These are phyloP conservation scores for Leishmania mexicana DNA, from an alignment of 208 protist genomes.

Conservation along the genomic window DNA sequence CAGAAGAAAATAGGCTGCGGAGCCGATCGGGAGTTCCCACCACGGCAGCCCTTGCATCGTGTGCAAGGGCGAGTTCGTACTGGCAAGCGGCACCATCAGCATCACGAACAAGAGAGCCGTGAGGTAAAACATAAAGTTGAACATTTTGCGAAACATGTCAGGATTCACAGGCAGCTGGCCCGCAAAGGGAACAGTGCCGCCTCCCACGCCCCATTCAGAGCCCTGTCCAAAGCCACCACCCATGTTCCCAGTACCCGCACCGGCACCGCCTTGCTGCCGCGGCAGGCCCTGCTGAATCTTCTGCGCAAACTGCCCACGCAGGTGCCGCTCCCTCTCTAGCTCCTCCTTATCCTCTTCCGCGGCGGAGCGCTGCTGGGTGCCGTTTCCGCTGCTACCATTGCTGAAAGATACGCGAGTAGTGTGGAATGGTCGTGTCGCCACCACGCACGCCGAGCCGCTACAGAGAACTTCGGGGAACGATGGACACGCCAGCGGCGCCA, in stretches of 20 bases:
- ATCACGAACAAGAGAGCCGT: constrained; percentile 56
- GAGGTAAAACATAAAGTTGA: constrained; percentile 68
- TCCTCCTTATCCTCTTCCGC: constrained; percentile 82
- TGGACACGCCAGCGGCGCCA: background rate
- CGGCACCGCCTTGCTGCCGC: constrained; percentile 18
- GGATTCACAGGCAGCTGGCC: constrained; percentile 12
- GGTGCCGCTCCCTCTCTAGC: constrained; percentile 68
- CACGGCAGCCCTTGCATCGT: constrained; percentile 73
- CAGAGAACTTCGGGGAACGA: constrained; percentile 1
- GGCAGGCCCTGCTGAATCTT: constrained; percentile 71
- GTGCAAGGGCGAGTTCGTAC: constrained; percentile 59
- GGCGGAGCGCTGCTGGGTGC: constrained; percentile 31
- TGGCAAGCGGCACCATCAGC: constrained; percentile 47
- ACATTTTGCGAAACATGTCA: constrained; percentile 33
- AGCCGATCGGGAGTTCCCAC: constrained; percentile 76
- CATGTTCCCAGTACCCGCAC: constrained; percentile 4
- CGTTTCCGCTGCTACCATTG: constrained; percentile 7
- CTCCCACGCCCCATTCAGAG: constrained; percentile 18
- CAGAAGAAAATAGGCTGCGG: constrained; percentile 66
- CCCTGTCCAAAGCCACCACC: constrained; percentile 11
- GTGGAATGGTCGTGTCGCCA: constrained; percentile 11
- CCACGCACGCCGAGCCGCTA: background rate
- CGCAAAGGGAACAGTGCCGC: constrained; percentile 12
- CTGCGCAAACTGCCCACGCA: constrained; percentile 79
- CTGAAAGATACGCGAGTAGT: constrained; percentile 9